phyloP scores from a whole-genome alignment of 1,284 basidiomycete genomes.

The Macrocystidia cucumis region DNA sequence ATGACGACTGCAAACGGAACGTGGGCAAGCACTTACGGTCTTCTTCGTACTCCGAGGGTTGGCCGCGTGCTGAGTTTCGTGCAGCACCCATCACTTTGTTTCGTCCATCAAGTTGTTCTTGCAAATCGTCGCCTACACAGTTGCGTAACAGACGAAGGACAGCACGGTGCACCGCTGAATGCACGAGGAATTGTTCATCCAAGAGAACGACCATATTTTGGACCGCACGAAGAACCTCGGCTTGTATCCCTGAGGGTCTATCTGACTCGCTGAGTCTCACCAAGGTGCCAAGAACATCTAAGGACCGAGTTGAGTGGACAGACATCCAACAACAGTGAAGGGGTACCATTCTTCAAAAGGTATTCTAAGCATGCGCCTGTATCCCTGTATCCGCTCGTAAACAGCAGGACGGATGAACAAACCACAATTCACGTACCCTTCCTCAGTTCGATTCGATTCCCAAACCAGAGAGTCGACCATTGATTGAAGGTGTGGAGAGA shows the following conservation, averaged over 20 bases:
- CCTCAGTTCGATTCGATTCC: slow-evolving; percentile 77
- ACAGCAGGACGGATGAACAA: slow-evolving; percentile 5
- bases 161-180: slow-evolving; percentile 85
- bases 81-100: slow-evolving; percentile 78
- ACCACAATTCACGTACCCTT: slow-evolving; percentile 55
- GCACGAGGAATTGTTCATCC: slow-evolving; percentile 87
- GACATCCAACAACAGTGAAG: slow-evolving; percentile 4
- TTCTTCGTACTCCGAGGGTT: slow-evolving; percentile 80
- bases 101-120: slow-evolving; percentile 74
- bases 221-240: slow-evolving; percentile 75
- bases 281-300: slow-evolving; percentile 79
- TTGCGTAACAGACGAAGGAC: slow-evolving; percentile 80
- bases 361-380: slow-evolving; percentile 89
- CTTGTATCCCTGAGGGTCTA: slow-evolving; percentile 80
- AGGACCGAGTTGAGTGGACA: background rate
- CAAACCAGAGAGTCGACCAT: slow-evolving; percentile 85
- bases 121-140: slow-evolving; percentile 87
- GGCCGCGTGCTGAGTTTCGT: slow-evolving; percentile 53
- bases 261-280: slow-evolving; percentile 81
- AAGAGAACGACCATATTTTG: slow-evolving; percentile 86
- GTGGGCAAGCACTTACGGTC: slow-evolving; percentile 50
- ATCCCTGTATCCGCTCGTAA: slow-evolving; percentile 37
- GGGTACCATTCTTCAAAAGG: slow-evolving; percentile 76
- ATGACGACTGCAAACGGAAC: slow-evolving; percentile 3
- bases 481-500: slow-evolving; percentile 71